These are phyloP conservation scores for Fistulinella cinereoalba DNA, from an alignment of 1,284 basidiomycete species.

Conservation along the genomic window DNA sequence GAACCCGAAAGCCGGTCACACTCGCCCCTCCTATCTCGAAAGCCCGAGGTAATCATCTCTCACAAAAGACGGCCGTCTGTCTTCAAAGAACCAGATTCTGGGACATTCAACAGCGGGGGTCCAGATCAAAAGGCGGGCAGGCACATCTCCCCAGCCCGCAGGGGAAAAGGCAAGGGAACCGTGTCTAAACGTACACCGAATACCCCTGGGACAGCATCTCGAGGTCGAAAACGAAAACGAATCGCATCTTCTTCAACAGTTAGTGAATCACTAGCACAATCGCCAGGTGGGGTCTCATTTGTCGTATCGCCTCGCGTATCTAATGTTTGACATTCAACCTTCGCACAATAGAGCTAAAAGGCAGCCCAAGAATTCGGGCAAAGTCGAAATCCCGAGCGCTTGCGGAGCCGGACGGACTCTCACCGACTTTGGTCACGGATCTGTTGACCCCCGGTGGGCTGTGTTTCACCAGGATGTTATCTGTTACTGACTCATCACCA, in stretches of 20 bases:
- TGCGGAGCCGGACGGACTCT: conserved; percentile 3
- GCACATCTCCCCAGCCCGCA: conserved; percentile 2
- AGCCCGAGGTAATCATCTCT: conserved; percentile 7
- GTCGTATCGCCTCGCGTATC: background rate
- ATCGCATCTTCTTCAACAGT: conserved; percentile 14
- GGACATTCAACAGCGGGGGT: background rate
- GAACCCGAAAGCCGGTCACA: conserved; percentile 6
- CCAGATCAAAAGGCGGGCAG: conserved; percentile 1
- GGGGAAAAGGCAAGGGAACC: conserved; percentile 22
- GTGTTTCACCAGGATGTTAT: background rate
- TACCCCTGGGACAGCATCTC: too few species aligned
- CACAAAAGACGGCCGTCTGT: conserved; percentile 3
- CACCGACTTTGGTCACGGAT: conserved; percentile 1
- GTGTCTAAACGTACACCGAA: too few species aligned
- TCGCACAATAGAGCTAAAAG: conserved; percentile 8
- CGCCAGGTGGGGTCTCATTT: conserved; percentile 22
- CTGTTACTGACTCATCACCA: conserved; percentile 7
- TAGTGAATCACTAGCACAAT: conserved; percentile 1
- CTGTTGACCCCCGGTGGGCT: conserved; percentile 14
- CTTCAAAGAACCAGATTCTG: background rate
- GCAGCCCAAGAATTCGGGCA: conserved; percentile 4
- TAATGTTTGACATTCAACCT: conserved; percentile 9
- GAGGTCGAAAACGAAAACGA: conserved; percentile 24
- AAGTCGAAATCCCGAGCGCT: background rate
- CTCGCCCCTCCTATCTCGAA: conserved; percentile 7